These are phyloP conservation scores for Termitomyces sp. DNA, from an alignment of 768 basidiomycete genomes.

Conservation along the genomic window DNA sequence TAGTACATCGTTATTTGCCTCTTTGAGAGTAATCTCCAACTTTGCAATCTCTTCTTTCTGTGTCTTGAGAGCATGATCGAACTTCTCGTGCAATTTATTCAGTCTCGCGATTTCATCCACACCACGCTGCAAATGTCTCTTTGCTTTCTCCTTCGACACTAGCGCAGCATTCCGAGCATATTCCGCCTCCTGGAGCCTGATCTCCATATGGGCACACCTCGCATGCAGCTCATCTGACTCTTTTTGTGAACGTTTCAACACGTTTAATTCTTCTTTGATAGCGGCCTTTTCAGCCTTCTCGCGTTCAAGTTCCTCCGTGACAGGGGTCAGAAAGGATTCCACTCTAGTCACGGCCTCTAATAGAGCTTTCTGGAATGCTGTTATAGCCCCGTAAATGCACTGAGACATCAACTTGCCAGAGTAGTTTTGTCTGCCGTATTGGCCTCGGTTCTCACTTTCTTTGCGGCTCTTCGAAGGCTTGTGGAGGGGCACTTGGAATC, in stretches of 20 bases:
- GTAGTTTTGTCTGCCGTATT: not conserved
- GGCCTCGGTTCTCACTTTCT: slow-evolving; percentile 5
- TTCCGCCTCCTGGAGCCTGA: not conserved
- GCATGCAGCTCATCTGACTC: not conserved
- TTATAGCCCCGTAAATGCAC: not conserved
- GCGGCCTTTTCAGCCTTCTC: slow-evolving; percentile 2
- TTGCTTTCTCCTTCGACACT: not conserved
- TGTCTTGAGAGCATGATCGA: not conserved
- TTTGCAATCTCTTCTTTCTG: slow-evolving; percentile 4
- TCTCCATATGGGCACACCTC: not conserved
- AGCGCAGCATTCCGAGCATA: not conserved
- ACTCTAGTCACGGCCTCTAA: slow-evolving; percentile 1
- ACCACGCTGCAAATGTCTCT: not conserved
- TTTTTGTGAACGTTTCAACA: not conserved
- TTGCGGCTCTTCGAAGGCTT: slow-evolving; percentile 7
- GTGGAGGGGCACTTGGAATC: not conserved
- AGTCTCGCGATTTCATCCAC: slow-evolving; percentile 1
- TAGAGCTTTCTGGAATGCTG: not conserved
- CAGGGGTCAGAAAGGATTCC: not conserved
- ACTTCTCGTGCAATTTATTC: slow-evolving; percentile 1
- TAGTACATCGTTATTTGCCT: slow-evolving; percentile 6
- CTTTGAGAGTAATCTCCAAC: not conserved
- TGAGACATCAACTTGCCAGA: not conserved
- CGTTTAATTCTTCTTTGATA: not conserved
- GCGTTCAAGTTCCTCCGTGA: slow-evolving; percentile 1